Evolutionary conservation across 768 basidiomycete species (phyloP).

Genomic region (Dentipellis fragilis): DNA sequence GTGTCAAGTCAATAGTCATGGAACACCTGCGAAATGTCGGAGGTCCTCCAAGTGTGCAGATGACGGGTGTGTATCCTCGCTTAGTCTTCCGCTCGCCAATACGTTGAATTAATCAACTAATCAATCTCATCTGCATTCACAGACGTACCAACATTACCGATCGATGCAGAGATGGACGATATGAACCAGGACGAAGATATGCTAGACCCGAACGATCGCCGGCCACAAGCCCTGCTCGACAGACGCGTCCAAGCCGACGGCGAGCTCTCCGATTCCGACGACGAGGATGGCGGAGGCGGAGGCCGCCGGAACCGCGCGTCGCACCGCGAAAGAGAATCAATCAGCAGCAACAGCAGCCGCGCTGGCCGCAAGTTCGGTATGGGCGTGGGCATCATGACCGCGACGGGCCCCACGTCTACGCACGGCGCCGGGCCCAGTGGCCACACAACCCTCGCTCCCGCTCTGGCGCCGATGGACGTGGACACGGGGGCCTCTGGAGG

Average conservation of each 20-base stretch:
- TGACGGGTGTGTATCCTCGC: conserved; percentile 49
- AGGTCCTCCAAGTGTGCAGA: conserved; percentile 88
- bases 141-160: conserved; percentile 81
- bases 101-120: conserved; percentile 57
- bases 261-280: conserved; percentile 94
- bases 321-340: conserved; percentile 23
- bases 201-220: conserved; percentile 64
- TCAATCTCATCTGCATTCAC: conserved; percentile 49
- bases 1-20: conserved; percentile 85
- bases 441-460: conserved; percentile 11
- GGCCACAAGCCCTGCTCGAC: conserved; percentile 72
- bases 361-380: conserved; percentile 42
- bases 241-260: conserved; percentile 74
- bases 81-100: not conserved
- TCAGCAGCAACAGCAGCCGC: conserved; percentile 32
- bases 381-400: conserved; percentile 62
- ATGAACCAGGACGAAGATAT: conserved; percentile 76
- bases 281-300: conserved; percentile 82
- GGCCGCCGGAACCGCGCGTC: conserved; percentile 61
- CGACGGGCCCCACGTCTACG: conserved; percentile 41
- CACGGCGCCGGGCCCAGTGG: conserved; percentile 67
- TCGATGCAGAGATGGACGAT: conserved; percentile 80
- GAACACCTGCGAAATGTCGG: conserved; percentile 81
- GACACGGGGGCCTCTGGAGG: conserved; percentile 4
- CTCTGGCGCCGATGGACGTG: conserved; percentile 9